Conservation (phyloP, 1,284 basidiomycete species). For the Marasmius oreades region DNA sequence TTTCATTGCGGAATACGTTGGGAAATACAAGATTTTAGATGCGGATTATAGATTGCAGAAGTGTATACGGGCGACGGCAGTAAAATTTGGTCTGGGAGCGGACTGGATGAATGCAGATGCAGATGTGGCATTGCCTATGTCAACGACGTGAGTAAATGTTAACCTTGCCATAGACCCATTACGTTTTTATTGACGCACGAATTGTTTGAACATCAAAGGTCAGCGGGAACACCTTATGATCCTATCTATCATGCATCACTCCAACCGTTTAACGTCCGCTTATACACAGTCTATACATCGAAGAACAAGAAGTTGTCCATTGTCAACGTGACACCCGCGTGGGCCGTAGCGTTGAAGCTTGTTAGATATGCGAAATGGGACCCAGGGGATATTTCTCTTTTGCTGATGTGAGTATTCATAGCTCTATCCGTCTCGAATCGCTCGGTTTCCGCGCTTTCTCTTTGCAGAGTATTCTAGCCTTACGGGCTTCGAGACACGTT, state of each 20-base stretch:
- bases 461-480: background rate
- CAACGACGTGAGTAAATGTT: constrained; percentile 46
- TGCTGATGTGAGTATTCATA: constrained; percentile 34
- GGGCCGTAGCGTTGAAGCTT: constrained; percentile 69
- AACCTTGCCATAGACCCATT: constrained; percentile 1
- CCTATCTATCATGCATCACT: constrained; percentile 55
- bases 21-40: constrained; percentile 38
- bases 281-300: constrained; percentile 56
- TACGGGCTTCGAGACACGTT: no score
- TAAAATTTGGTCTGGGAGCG: constrained; percentile 45
- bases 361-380: constrained; percentile 58
- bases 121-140: constrained; percentile 62
- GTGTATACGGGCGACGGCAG: constrained; percentile 56
- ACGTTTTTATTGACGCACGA: constrained; percentile 16
- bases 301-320: constrained; percentile 44
- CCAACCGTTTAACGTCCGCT: constrained; percentile 41
- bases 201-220: constrained; percentile 20
- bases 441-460: background rate
- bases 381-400: constrained; percentile 46
- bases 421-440: background rate
- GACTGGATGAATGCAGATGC: constrained; percentile 76
- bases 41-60: constrained; percentile 46
- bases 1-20: constrained; percentile 51
- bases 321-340: constrained; percentile 61
- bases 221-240: constrained; percentile 40